Evolutionary conservation across 2,329 filamentous ascomycete species (phyloP).

Genomic region (Beauveria bassiana): DNA sequence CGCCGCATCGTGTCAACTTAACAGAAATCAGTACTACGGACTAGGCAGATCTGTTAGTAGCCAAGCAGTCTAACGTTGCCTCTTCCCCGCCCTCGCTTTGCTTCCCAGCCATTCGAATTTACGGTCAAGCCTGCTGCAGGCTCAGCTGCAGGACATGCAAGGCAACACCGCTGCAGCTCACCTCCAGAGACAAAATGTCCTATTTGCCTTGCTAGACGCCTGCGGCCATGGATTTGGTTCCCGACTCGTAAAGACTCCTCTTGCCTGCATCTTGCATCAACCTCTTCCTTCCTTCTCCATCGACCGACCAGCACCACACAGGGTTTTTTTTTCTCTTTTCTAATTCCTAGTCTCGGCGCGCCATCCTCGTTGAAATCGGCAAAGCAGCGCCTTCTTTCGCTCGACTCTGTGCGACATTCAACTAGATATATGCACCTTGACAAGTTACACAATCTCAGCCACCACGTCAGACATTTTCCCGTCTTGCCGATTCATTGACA

Average conservation of each 20-base stretch:
- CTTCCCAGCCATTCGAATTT: constrained; percentile 25
- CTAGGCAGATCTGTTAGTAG: not conserved
- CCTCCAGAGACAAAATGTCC: not conserved
- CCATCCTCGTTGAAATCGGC: not conserved
- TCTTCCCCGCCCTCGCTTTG: constrained; percentile 7
- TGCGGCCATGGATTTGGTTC: not conserved
- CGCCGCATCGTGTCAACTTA: not conserved
- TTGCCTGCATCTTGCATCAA: constrained; percentile 10
- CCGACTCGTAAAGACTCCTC: constrained; percentile 5
- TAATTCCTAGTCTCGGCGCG: not conserved
- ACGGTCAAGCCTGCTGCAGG: constrained; percentile 16
- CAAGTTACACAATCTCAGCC: too few relatives aligned
- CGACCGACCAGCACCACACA: not conserved
- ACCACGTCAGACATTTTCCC: too few relatives aligned
- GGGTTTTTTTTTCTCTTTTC: not conserved
- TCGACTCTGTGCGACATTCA: too few relatives aligned
- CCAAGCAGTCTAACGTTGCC: not conserved
- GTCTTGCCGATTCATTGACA: too few relatives aligned
- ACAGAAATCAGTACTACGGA: not conserved
- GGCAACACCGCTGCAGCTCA: not conserved
- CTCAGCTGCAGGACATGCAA: not conserved
- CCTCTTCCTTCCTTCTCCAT: not conserved
- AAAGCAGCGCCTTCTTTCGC: not conserved
- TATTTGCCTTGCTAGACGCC: too few relatives aligned
- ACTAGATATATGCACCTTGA: too few relatives aligned